Conservation (phyloP, 192 early-diverging fungal genomes). For the Paraglomus brasilianum region DNA sequence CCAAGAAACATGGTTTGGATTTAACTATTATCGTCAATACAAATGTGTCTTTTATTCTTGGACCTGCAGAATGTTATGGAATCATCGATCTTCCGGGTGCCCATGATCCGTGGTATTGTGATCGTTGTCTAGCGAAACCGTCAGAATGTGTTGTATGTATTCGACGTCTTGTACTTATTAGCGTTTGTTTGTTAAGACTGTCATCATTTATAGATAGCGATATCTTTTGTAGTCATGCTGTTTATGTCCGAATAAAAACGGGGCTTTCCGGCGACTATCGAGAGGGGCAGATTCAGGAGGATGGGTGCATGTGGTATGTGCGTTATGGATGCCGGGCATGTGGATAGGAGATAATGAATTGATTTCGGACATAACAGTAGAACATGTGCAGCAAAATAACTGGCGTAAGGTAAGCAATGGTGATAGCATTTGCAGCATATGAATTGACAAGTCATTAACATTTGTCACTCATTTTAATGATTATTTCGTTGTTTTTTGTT, state of each 20-base stretch:
- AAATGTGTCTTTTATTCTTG: constrained; percentile 32
- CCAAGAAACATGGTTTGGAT: no score
- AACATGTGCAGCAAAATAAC: constrained; percentile 46
- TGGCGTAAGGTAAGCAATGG: constrained; percentile 43
- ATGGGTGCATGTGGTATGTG: constrained; percentile 52
- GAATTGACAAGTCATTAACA: background rate
- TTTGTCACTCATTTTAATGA: background rate
- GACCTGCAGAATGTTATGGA: constrained; percentile 43
- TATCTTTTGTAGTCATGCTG: constrained; percentile 41
- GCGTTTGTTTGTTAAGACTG: constrained; percentile 1
- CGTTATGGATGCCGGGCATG: constrained; percentile 51
- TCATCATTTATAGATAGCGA: background rate
- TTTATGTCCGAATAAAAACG: constrained; percentile 45
- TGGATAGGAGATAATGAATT: constrained; percentile 39
- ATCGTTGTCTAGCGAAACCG: constrained; percentile 42
- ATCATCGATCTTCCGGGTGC: constrained; percentile 38
- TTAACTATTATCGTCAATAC: no score
- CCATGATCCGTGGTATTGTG: constrained; percentile 47
- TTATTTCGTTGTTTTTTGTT: no score
- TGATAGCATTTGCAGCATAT: background rate
- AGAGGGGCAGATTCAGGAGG: constrained; percentile 36
- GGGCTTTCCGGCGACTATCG: constrained; percentile 43
- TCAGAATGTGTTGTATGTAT: constrained; percentile 43
- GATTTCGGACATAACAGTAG: constrained; percentile 41
- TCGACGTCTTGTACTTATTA: background rate